Percentiles rank a stretch among this genome's conserved stretches.
Evolutionary conservation across 164 flowering plant species (phyloP).

Genomic region (Tinospora cordifolia): DNA sequence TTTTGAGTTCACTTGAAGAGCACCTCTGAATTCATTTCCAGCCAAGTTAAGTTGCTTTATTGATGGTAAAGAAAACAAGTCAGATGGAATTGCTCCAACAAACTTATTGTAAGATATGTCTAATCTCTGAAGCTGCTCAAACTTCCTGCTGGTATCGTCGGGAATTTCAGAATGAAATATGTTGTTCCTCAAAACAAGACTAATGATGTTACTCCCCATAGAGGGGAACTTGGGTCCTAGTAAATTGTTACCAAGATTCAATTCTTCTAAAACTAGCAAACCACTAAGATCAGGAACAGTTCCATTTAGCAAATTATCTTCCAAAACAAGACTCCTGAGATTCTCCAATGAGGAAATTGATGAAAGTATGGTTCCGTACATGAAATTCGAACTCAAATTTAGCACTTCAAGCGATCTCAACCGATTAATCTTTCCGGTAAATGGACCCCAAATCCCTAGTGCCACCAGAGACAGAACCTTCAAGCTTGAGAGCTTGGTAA

Average conservation of each 20-base stretch:
- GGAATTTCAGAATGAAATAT: conserved; percentile 53
- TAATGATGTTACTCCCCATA: conserved; percentile 32
- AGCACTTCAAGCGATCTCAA: conserved; percentile 48
- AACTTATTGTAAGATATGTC: conserved; percentile 58
- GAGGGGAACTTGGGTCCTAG: conserved; percentile 67
- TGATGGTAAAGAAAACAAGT: conserved; percentile 49
- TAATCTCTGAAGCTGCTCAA: conserved; percentile 34
- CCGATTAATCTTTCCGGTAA: conserved; percentile 51
- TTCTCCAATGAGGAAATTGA: conserved; percentile 28
- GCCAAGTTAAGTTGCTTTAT: conserved; percentile 51
- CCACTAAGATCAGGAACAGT: conserved; percentile 58
- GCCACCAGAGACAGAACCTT: conserved; percentile 55
- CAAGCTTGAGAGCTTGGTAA: conserved; percentile 61
- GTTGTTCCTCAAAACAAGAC: conserved; percentile 45
- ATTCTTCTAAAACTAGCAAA: conserved; percentile 38
- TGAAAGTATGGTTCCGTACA: conserved; percentile 49
- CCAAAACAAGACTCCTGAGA: conserved; percentile 46
- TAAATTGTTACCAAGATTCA: conserved; percentile 52
- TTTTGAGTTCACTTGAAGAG: conserved; percentile 29
- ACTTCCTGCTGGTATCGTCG: conserved; percentile 16
- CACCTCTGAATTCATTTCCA: conserved; percentile 51
- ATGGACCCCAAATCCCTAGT: conserved; percentile 75
- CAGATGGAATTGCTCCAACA: conserved; percentile 47
- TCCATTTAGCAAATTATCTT: conserved; percentile 64
- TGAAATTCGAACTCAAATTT: conserved; percentile 66